Conservation (phyloP, 2,329 filamentous ascomycete species). For the Hymenoscyphus linearis region DNA sequence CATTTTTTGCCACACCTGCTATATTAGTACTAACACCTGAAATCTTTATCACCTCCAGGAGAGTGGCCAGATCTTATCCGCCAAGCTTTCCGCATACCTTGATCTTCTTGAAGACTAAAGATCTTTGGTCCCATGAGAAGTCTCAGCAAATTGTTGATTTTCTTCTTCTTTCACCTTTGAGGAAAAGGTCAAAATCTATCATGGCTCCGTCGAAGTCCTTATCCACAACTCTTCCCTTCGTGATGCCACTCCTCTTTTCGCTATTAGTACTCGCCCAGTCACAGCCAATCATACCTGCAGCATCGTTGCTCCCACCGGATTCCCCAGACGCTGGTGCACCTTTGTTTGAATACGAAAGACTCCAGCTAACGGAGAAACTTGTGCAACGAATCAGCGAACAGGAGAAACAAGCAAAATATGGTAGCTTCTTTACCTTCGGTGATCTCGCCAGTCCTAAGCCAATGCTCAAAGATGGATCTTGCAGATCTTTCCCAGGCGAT, state of each 20-base stretch:
- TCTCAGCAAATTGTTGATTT: no score
- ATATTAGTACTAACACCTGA: no score
- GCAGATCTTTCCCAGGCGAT: conserved; percentile 26
- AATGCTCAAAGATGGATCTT: not conserved
- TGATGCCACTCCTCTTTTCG: not conserved
- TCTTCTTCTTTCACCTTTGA: not conserved
- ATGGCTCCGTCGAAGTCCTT: not conserved
- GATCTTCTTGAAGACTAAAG: no score
- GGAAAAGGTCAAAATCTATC: not conserved
- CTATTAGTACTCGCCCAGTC: not conserved
- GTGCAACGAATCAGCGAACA: not conserved
- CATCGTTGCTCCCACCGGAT: not conserved
- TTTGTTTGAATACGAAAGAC: not conserved
- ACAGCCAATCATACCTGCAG: not conserved
- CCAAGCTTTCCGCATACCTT: no score
- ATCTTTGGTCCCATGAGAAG: no score
- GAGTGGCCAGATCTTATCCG: no score
- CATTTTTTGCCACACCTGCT: no score
- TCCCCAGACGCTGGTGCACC: not conserved
- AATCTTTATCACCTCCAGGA: no score
- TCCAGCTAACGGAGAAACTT: not conserved
- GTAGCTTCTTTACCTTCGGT: not conserved
- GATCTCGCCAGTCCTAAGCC: not conserved
- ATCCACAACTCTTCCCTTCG: not conserved
- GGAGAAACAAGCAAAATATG: not conserved